Conservation (phyloP, 148 eudicot genomes). For the Vaccinium vitisidaea region DNA sequence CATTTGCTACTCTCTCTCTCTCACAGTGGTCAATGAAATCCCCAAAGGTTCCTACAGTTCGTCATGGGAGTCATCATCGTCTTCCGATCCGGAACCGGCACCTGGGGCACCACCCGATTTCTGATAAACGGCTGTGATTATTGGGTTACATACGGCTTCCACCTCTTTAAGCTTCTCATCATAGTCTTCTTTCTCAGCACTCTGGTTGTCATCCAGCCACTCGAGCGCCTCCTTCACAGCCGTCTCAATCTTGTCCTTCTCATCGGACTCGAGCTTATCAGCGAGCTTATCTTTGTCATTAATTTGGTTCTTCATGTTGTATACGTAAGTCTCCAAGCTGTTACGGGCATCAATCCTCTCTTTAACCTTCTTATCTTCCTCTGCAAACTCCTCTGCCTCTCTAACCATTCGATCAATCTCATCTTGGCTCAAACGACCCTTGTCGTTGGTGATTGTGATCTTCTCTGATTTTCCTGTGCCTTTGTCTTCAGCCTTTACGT, state of each 20-base stretch:
- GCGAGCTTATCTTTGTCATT: constrained; percentile 46
- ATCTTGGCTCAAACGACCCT: constrained; percentile 52
- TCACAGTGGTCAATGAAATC: constrained; percentile 13
- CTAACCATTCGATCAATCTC: constrained; percentile 52
- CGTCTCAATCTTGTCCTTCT: constrained; percentile 50
- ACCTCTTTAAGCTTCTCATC: constrained; percentile 52
- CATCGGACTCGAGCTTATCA: constrained; percentile 47
- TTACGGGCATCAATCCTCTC: constrained; percentile 51
- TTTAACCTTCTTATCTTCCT: constrained; percentile 51
- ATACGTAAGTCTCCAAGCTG: constrained; percentile 41
- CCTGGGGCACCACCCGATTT: constrained; percentile 47
- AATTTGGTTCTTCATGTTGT: constrained; percentile 53
- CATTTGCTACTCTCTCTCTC: neutral
- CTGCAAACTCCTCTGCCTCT: constrained; percentile 55
- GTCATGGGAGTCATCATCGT: constrained; percentile 34
- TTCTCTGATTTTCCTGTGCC: constrained; percentile 46
- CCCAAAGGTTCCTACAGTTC: constrained; percentile 32
- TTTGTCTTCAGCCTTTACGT: constrained; percentile 56
- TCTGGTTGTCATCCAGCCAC: constrained; percentile 56
- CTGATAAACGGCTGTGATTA: constrained; percentile 43
- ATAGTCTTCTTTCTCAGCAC: constrained; percentile 47
- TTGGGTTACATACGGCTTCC: constrained; percentile 53
- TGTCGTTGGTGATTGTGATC: constrained; percentile 53
- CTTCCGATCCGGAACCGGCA: constrained; percentile 18
- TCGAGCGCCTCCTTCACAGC: constrained; percentile 48